phyloP scores from a whole-genome alignment of 2,329 filamentous ascomycete species.

The Ascochyta pisi region DNA sequence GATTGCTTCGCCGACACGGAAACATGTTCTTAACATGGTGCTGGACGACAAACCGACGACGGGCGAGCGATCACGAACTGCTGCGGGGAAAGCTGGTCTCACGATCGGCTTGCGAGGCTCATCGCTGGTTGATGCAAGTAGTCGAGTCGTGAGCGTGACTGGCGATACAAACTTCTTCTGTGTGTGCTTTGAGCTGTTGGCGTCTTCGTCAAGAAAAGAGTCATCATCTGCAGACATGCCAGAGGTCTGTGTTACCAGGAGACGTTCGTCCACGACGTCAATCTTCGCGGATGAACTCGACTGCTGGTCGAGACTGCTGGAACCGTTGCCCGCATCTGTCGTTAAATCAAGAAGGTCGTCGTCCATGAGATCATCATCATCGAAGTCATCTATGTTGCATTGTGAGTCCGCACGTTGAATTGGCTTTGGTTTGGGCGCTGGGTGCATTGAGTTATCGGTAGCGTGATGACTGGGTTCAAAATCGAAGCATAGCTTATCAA shows the following conservation, averaged over 20 bases:
- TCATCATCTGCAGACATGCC: neutral
- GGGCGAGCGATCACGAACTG: slow-evolving; percentile 60
- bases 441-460: neutral
- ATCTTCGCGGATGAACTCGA: slow-evolving; percentile 9
- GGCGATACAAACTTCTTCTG: slow-evolving; percentile 32
- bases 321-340: slow-evolving; percentile 1
- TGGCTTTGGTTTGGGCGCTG: neutral
- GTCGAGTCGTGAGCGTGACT: slow-evolving; percentile 28
- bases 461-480: neutral
- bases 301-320: neutral
- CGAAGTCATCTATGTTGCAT: slow-evolving; percentile 22
- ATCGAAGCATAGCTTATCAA: slow-evolving; percentile 11
- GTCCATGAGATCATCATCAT: slow-evolving; percentile 35
- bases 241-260: neutral
- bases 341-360: slow-evolving; percentile 31
- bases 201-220: neutral
- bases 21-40: slow-evolving; percentile 64
- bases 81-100: slow-evolving; percentile 59
- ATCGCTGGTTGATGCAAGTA: slow-evolving; percentile 18
- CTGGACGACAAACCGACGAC: slow-evolving; percentile 60
- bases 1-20: slow-evolving; percentile 68
- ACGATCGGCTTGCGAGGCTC: slow-evolving; percentile 53
- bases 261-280: neutral
- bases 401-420: neutral
- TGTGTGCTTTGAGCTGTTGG: neutral